Base-by-base conservation (phyloP, 345 rosid species). In the Melastoma malabathricum region DNA sequence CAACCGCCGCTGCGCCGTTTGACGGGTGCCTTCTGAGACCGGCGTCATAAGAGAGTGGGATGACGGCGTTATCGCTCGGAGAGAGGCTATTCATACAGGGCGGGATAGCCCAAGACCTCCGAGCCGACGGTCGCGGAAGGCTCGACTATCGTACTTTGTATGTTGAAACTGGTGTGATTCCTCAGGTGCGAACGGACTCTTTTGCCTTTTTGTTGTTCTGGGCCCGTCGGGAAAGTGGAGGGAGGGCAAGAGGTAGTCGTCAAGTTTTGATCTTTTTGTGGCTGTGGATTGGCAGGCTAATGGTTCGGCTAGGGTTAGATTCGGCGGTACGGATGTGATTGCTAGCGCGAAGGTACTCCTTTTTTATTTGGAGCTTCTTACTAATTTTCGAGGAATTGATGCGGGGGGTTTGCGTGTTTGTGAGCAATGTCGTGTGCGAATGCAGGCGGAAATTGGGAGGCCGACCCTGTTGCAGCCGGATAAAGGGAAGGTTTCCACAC, bases 281-380 rank as follows among this genome's bases (percentile, higher is more conserved):
- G 14, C 19, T 46, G 15, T 46, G 18, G 38, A 5, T 29, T 47
- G 59, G 29, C 64, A 92, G 95, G 97, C 98, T 44, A 78, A 87
- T 72, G 98, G 90, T 56, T 92, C 97, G 4, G 86, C 97, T 17
- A 80, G 86, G 64, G 82, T 92, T 17, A 72, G 69, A 55, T 60
- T 87, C 18, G 97, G 94, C 51, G 80, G 74, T 44, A 87, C 90
- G 4, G 90, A 92, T 68, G 95, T 87, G 56, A 81, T 92, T 81
- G 95, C 97, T 15, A 72, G 93, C 70, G 94, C 87, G 54, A 92
- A 92, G 97, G 97, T 87, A 73, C n/a, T n/a, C n/a, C 51, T 57
- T 41, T 52, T 12, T 25, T 34, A n/a, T 31, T 6, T 41, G 43
- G 52, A 12, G 5, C 16, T 52, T 27, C 39, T 23, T 0, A 14